phyloP scores from a whole-genome alignment of 2,329 filamentous ascomycete genomes.

The Lizonia empirigonia region DNA sequence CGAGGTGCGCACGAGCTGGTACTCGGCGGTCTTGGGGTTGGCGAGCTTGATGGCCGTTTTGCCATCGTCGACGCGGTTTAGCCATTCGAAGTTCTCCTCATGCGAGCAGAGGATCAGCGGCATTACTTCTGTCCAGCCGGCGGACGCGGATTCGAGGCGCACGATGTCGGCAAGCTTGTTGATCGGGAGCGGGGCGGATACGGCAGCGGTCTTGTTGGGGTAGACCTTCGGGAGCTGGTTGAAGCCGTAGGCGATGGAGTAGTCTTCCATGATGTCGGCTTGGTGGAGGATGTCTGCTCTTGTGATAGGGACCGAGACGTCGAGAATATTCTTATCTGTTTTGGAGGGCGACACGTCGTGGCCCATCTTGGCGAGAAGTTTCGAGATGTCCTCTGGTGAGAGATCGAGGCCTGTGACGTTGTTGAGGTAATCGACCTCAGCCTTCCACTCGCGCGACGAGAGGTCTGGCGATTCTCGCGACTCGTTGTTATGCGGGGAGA shows the following conservation, averaged over 20 bases:
- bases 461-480: conserved; percentile 82
- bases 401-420: conserved; percentile 83
- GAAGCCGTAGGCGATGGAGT: conserved; percentile 96
- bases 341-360: conserved; percentile 78
- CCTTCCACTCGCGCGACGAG: conserved; percentile 74
- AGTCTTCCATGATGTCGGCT: conserved; percentile 98
- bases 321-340: conserved; percentile 69
- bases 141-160: conserved; percentile 85
- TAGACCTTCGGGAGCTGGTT: conserved; percentile 90
- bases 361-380: conserved; percentile 86
- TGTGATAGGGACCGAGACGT: conserved; percentile 84
- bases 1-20: conserved; percentile 88
- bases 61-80: conserved; percentile 88
- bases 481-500: conserved; percentile 88
- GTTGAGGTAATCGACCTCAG: conserved; percentile 93
- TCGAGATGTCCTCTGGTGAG: conserved; percentile 74
- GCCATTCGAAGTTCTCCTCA: conserved; percentile 96
- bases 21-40: conserved; percentile 92
- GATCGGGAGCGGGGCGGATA: conserved; percentile 84
- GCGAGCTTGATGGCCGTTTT: conserved; percentile 81
- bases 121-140: conserved; percentile 95
- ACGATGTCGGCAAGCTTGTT: conserved; percentile 96
- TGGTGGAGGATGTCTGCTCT: conserved; percentile 94
- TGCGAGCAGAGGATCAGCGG: conserved; percentile 95
- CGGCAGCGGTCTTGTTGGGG: conserved; percentile 82